Evolutionary conservation across 805 yeast genomes (phyloP).

Genomic region (Pichia nanzhaoensis): DNA sequence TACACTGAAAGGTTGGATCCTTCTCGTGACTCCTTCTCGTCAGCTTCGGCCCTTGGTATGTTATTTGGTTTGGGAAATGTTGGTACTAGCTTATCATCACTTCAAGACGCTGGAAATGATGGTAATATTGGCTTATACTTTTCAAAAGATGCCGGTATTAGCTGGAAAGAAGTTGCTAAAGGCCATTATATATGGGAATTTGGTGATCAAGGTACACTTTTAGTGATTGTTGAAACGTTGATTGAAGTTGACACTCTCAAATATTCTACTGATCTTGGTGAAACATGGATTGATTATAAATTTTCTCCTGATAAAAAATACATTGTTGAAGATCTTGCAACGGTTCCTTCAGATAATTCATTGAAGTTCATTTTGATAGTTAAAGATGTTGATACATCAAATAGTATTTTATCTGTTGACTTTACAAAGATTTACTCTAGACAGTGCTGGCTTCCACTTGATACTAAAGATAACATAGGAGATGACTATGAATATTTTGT

Average conservation of each 20-base stretch:
- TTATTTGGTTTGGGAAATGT: constrained; percentile 92
- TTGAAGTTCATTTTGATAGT: constrained; percentile 66
- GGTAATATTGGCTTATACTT: constrained; percentile 56
- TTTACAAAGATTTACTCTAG: constrained; percentile 45
- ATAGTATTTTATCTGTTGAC: constrained; percentile 45
- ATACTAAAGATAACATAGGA: constrained; percentile 7
- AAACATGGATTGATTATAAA: constrained; percentile 59
- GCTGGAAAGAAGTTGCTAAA: constrained; percentile 75
- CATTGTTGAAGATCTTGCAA: constrained; percentile 62
- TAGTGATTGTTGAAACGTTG: constrained; percentile 60
- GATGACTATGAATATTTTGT: constrained; percentile 62
- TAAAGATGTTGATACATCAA: constrained; percentile 30
- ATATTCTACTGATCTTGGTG: constrained; percentile 77
- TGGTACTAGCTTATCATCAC: constrained; percentile 47
- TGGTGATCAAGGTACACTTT: constrained; percentile 89
- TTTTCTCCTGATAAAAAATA: constrained; percentile 50
- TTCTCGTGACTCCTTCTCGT: constrained; percentile 71
- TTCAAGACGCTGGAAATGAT: constrained; percentile 36
- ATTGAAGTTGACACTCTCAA: constrained; percentile 50
- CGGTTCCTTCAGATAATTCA: constrained; percentile 90
- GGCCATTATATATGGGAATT: constrained; percentile 89
- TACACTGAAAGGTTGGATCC: constrained; percentile 80
- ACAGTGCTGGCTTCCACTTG: constrained; percentile 48
- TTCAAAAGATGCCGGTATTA: constrained; percentile 83
- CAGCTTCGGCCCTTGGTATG: constrained; percentile 85